A percentile compares a stretch with the other conserved stretches of the same genome.
Conservation (phyloP, 345 rosid genomes). For the Eucalyptus regnans region DNA sequence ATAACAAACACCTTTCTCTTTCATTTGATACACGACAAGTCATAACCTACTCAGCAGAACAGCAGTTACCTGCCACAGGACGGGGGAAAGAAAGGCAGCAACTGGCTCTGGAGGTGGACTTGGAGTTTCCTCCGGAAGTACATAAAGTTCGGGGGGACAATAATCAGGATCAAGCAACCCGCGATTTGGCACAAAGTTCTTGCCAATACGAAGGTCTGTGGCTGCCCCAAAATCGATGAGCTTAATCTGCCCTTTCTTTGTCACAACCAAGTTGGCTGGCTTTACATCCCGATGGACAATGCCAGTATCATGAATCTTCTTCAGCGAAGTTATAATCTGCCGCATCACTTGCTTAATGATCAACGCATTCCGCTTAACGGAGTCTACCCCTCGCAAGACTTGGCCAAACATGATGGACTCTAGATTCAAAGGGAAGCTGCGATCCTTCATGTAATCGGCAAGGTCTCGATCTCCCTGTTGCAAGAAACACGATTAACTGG, state of each 20-base stretch:
- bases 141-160: constrained; percentile 90
- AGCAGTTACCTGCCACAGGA: constrained; percentile 71
- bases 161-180: constrained; percentile 81
- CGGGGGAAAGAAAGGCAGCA: constrained; percentile 85
- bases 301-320: constrained; percentile 82
- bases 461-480: constrained; percentile 81
- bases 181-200: constrained; percentile 66
- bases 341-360: constrained; percentile 93
- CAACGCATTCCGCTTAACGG: constrained; percentile 62
- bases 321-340: constrained; percentile 77
- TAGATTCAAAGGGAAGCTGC: constrained; percentile 73
- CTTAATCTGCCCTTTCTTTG: constrained; percentile 82
- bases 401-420: constrained; percentile 87
- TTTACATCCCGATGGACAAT: constrained; percentile 92
- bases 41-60: not conserved
- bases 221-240: constrained; percentile 98
- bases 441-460: constrained; percentile 81
- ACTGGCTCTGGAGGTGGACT: constrained; percentile 92
- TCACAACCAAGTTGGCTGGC: constrained; percentile 89
- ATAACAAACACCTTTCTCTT: not conserved
- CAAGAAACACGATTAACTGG: constrained; percentile 12
- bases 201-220: constrained; percentile 93
- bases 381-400: constrained; percentile 63
- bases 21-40: not conserved
- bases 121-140: constrained; percentile 90